These are phyloP conservation scores for Penicillium roqueforti DNA, from an alignment of 495 filamentous ascomycete genomes.

Conservation along the genomic window DNA sequence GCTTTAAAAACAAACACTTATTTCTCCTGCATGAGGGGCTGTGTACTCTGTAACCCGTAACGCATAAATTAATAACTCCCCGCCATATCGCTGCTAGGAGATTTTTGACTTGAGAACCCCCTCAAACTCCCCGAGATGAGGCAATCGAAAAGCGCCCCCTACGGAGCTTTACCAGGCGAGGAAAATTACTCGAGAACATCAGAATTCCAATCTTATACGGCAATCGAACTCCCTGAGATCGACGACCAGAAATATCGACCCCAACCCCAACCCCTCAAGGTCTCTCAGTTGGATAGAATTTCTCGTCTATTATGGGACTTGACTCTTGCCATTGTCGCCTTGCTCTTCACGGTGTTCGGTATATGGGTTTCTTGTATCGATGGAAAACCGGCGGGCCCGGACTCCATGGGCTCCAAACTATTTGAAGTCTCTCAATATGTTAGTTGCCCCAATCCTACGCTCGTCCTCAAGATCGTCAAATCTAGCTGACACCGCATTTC, in stretches of 20 bases:
- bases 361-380: neutral
- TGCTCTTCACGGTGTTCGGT: neutral
- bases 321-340: neutral
- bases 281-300: neutral
- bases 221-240: neutral
- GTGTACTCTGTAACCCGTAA: neutral
- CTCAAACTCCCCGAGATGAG: neutral
- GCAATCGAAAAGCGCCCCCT: neutral
- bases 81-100: no score
- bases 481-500: neutral
- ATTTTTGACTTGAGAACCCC: no score
- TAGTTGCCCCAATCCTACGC: neutral
- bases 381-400: neutral
- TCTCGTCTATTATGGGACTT: neutral
- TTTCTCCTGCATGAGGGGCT: neutral
- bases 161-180: neutral
- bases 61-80: neutral
- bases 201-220: neutral
- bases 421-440: conserved; percentile 1
- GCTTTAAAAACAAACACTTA: neutral
- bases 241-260: neutral
- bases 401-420: neutral
- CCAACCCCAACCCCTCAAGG: neutral
- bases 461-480: neutral
- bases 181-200: neutral